Percentiles rank a stretch among this genome's conserved stretches.
Conservation (phyloP, 208 protist genomes). For the Trypanosoma scelopori region DNA sequence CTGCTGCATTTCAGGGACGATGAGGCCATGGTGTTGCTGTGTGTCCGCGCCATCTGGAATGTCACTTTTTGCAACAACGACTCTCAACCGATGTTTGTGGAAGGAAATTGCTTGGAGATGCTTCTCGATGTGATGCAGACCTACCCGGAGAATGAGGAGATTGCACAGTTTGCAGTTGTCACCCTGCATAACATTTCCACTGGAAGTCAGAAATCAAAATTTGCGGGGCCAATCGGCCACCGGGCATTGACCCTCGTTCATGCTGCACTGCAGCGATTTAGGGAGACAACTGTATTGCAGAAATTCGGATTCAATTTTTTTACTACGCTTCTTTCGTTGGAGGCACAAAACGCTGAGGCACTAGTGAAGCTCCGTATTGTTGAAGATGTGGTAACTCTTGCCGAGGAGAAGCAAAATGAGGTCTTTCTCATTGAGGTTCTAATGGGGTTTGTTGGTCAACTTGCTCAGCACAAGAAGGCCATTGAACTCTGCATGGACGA, state of each 20-base stretch:
- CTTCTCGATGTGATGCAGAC: slow-evolving; percentile 63
- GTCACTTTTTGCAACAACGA: slow-evolving; percentile 63
- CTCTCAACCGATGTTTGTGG: slow-evolving; percentile 39
- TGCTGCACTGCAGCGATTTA: slow-evolving; percentile 50
- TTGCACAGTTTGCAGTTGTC: slow-evolving; percentile 70
- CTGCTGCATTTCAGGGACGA: slow-evolving; percentile 59
- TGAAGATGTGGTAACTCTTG: slow-evolving; percentile 56
- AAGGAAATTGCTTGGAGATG: slow-evolving; percentile 42
- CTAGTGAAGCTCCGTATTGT: slow-evolving; percentile 53
- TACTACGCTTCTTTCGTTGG: slow-evolving; percentile 47
- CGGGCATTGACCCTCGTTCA: slow-evolving; percentile 50
- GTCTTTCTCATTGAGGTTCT: slow-evolving; percentile 86
- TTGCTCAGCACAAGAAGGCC: slow-evolving; percentile 55
- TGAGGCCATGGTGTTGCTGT: slow-evolving; percentile 43
- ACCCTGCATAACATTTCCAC: slow-evolving; percentile 78
- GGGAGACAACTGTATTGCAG: slow-evolving; percentile 65
- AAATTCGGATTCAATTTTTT: slow-evolving; percentile 85
- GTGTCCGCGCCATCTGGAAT: slow-evolving; percentile 84
- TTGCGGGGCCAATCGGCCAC: slow-evolving; percentile 36
- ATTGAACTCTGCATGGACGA: slow-evolving; percentile 33
- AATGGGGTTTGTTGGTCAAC: slow-evolving; percentile 60
- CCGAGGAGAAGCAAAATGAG: slow-evolving; percentile 56
- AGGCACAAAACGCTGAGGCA: slow-evolving; percentile 43
- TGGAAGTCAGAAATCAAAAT: slow-evolving; percentile 33
- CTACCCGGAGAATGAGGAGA: slow-evolving; percentile 55